Evolutionary conservation across 1,284 basidiomycete species (phyloP).

Genomic region (Porogramme epimiltina): DNA sequence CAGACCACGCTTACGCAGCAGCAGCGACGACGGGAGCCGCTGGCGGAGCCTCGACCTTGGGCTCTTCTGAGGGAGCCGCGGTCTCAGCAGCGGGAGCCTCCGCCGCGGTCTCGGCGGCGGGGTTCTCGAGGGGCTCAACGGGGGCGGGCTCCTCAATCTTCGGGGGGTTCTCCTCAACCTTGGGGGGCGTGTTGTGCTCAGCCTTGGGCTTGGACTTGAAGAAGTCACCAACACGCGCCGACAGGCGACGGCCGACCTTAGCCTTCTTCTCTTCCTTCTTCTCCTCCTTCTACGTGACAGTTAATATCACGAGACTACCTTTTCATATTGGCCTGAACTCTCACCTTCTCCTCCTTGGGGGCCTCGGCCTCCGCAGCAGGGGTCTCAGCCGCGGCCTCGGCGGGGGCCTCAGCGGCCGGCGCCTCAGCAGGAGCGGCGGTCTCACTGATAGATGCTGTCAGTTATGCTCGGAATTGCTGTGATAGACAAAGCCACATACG

Average conservation of each 20-base stretch:
- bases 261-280: constrained; percentile 51
- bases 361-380: constrained; percentile 44
- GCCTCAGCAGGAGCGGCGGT: constrained; percentile 54
- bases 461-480: not conserved
- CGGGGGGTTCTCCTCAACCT: constrained; percentile 82
- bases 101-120: constrained; percentile 42
- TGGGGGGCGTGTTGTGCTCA: constrained; percentile 71
- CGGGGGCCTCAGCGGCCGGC: constrained; percentile 37
- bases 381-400: constrained; percentile 37
- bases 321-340: no score
- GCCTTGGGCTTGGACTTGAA: constrained; percentile 79
- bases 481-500: constrained; percentile 39
- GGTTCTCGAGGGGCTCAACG: constrained; percentile 77
- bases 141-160: constrained; percentile 77
- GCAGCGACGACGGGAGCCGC: constrained; percentile 49
- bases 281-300: not conserved
- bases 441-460: constrained; percentile 51
- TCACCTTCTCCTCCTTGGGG: constrained; percentile 66
- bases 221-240: constrained; percentile 73
- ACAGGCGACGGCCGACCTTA: constrained; percentile 77
- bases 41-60: constrained; percentile 38
- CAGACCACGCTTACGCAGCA: constrained; percentile 50
- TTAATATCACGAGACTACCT: no score
- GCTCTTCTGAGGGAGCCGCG: constrained; percentile 34
- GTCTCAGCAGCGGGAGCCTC: constrained; percentile 34